These are phyloP conservation scores for Penicillium taxi DNA, from an alignment of 495 filamentous ascomycete genomes.

Conservation along the genomic window DNA sequence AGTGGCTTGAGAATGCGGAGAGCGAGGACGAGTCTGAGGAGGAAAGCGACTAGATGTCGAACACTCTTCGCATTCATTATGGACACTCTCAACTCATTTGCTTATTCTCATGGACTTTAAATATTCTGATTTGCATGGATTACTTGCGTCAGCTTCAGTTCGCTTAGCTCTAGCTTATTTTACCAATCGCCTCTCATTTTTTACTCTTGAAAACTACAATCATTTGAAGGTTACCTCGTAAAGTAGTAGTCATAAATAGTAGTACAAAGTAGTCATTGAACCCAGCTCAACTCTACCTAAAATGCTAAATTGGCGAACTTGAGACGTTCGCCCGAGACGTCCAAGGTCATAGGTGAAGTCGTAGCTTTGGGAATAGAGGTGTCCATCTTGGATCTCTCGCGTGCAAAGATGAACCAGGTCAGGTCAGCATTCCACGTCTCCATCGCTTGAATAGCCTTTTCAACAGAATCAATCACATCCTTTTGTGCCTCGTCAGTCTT, in stretches of 20 bases:
- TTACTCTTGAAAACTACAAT: not conserved
- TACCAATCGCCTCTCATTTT: conserved; percentile 23
- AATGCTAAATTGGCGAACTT: conserved; percentile 28
- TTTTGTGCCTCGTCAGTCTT: conserved; percentile 2
- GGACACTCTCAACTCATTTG: not conserved
- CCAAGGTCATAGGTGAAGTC: conserved; percentile 5
- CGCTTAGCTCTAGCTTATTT: conserved; percentile 14
- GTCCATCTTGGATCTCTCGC: conserved; percentile 5
- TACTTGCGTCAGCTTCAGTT: conserved; percentile 1
- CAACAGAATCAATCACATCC: conserved; percentile 18
- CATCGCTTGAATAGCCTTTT: conserved; percentile 34
- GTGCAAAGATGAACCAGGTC: conserved; percentile 38
- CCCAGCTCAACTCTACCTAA: too few species aligned
- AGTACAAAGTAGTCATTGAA: too few species aligned
- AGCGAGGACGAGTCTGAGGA: conserved; percentile 62
- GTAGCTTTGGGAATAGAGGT: not conserved
- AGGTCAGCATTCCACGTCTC: conserved; percentile 40
- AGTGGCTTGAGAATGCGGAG: conserved; percentile 87
- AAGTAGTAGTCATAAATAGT: not conserved
- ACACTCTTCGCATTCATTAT: not conserved
- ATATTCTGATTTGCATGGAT: not conserved
- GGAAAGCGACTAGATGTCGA: conserved; percentile 24
- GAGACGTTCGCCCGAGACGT: conserved; percentile 14
- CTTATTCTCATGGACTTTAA: conserved; percentile 1
- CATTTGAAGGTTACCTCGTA: not conserved